Conservation (phyloP, 2,329 filamentous ascomycete genomes). For the Scedosporium aurantiacum region DNA sequence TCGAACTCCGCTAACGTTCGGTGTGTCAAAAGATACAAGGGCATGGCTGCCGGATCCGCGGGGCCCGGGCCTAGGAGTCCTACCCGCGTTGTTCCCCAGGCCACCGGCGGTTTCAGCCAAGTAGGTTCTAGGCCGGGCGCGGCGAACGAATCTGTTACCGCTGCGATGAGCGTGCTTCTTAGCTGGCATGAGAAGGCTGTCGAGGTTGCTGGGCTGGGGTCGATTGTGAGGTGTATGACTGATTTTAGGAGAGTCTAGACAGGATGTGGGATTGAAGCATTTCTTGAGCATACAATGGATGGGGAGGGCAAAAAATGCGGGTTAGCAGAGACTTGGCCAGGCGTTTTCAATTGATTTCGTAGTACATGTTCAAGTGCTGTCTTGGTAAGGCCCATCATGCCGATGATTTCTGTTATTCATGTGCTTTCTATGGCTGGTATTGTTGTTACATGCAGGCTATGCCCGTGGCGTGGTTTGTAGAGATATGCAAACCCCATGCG, state of each 20-base stretch:
- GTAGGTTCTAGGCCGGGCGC: conserved; percentile 44
- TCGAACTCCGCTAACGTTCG: neutral
- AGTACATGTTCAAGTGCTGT: neutral
- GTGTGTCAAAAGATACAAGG: conserved; percentile 62
- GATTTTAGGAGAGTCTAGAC: conserved; percentile 68
- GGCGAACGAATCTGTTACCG: conserved; percentile 58
- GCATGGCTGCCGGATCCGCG: conserved; percentile 52
- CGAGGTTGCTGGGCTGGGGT: conserved; percentile 81
- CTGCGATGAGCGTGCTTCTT: conserved; percentile 89
- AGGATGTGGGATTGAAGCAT: neutral
- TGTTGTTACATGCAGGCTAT: neutral
- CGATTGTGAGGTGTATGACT: conserved; percentile 89
- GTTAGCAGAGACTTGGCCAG: neutral
- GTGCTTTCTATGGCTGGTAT: neutral
- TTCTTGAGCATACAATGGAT: neutral
- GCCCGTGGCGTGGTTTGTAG: neutral
- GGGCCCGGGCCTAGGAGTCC: conserved; percentile 33
- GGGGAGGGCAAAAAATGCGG: neutral
- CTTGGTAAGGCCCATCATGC: neutral
- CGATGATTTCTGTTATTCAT: neutral
- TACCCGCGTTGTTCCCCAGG: conserved; percentile 53
- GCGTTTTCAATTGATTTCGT: neutral
- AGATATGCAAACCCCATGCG: neutral
- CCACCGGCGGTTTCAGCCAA: conserved; percentile 76
- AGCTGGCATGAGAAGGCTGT: conserved; percentile 99